Percentiles rank a stretch among this genome's conserved stretches.
Conservation (phyloP, 2,329 filamentous ascomycete genomes). For the Geosmithia flava region DNA sequence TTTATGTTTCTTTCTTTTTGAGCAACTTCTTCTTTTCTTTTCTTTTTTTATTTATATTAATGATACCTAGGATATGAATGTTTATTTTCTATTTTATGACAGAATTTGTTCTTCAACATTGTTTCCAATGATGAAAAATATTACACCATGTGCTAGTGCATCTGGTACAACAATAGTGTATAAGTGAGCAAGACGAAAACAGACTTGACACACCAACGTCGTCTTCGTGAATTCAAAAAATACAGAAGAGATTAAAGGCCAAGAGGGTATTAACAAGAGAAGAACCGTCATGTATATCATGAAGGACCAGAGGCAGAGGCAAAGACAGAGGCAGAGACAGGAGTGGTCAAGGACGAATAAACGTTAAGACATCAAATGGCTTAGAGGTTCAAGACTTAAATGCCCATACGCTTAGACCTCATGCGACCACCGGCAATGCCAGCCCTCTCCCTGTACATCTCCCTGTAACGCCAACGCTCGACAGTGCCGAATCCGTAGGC, state of each 20-base stretch:
- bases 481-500: conserved; percentile 54
- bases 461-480: conserved; percentile 52
- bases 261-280: too few relatives aligned
- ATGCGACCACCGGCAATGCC: neutral
- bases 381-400: neutral
- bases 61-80: neutral
- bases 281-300: too few relatives aligned
- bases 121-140: too few relatives aligned
- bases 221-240: too few relatives aligned
- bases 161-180: neutral
- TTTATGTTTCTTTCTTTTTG: neutral
- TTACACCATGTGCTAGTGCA: too few relatives aligned
- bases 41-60: neutral
- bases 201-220: too few relatives aligned
- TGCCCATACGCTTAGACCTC: neutral
- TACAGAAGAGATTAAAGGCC: too few relatives aligned
- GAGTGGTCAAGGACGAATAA: too few relatives aligned
- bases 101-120: neutral
- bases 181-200: neutral
- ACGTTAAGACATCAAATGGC: too few relatives aligned
- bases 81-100: neutral
- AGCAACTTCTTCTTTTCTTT: neutral
- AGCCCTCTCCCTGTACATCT: conserved; percentile 39
- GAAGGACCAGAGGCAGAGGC: too few relatives aligned
- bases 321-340: too few relatives aligned